Evolutionary conservation across 2,329 filamentous ascomycete species (phyloP).

Genomic region (Xylariaceae sp.): DNA sequence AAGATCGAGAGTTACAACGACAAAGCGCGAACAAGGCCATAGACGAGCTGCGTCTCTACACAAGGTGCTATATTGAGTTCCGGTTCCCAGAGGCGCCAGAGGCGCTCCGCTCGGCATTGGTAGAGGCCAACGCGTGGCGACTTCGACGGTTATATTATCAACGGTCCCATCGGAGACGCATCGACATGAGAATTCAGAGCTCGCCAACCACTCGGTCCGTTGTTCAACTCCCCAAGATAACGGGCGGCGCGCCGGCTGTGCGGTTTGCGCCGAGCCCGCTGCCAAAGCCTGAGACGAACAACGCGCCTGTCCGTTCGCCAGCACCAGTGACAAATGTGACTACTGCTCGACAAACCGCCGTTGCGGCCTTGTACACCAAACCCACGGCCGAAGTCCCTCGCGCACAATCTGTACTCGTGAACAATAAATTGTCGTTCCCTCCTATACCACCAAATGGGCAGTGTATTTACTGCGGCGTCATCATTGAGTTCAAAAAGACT

Average conservation of each 20-base stretch:
- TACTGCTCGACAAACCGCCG: slow-evolving; percentile 14
- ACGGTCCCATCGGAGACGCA: slow-evolving; percentile 14
- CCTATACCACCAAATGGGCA: neutral
- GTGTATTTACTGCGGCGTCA: slow-evolving; percentile 19
- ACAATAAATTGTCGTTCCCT: slow-evolving; percentile 17
- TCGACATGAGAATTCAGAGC: neutral
- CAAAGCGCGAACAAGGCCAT: slow-evolving; percentile 18
- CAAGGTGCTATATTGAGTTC: slow-evolving; percentile 11
- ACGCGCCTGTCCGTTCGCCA: neutral
- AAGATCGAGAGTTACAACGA: slow-evolving; percentile 4
- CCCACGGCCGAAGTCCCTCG: slow-evolving; percentile 6
- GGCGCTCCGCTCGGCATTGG: slow-evolving; percentile 1
- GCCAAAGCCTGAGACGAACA: neutral
- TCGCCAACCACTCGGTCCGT: neutral
- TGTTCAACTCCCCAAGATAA: neutral
- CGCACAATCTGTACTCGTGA: slow-evolving; percentile 4
- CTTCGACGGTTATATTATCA: slow-evolving; percentile 23
- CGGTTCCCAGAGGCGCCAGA: slow-evolving; percentile 13
- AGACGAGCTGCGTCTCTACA: slow-evolving; percentile 15
- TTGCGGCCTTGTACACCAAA: slow-evolving; percentile 1
- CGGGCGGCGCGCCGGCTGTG: neutral
- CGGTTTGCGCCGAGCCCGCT: neutral
- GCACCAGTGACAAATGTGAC: slow-evolving; percentile 1
- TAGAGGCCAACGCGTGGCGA: slow-evolving; percentile 21
- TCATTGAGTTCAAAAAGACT: slow-evolving; percentile 5